phyloP scores from a whole-genome alignment of 2,329 filamentous ascomycete species.

The Lanzia echinophila region DNA sequence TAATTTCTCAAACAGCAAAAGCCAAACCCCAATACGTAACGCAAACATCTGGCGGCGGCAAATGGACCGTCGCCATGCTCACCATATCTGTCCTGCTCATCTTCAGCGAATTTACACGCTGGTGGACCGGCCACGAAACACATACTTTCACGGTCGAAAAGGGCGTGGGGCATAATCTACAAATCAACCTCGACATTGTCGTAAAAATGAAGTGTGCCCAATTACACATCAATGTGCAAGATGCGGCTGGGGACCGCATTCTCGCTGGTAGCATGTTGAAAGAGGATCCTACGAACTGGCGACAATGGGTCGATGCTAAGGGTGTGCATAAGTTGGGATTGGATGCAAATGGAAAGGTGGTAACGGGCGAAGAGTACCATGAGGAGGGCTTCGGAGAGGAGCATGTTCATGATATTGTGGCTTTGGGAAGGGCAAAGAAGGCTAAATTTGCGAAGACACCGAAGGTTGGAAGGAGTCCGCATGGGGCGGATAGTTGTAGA shows the following conservation, averaged over 20 bases:
- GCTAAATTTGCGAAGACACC: slow-evolving; percentile 73
- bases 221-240: slow-evolving; percentile 95
- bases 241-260: slow-evolving; percentile 87
- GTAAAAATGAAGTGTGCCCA: slow-evolving; percentile 81
- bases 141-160: slow-evolving; percentile 94
- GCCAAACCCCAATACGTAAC: slow-evolving; percentile 90
- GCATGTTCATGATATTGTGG: slow-evolving; percentile 87
- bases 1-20: slow-evolving; percentile 59
- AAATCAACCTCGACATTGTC: slow-evolving; percentile 94
- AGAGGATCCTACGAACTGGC: slow-evolving; percentile 74
- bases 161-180: slow-evolving; percentile 76
- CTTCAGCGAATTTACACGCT: slow-evolving; percentile 69
- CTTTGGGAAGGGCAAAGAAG: slow-evolving; percentile 54
- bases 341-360: slow-evolving; percentile 47
- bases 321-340: slow-evolving; percentile 56
- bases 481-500: slow-evolving; percentile 65
- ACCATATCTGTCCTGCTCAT: slow-evolving; percentile 68
- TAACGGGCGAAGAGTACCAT: slow-evolving; percentile 53
- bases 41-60: slow-evolving; percentile 76
- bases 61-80: slow-evolving; percentile 84
- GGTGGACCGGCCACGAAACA: slow-evolving; percentile 77
- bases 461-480: slow-evolving; percentile 36
- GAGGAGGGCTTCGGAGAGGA: slow-evolving; percentile 70
- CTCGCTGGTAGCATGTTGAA: slow-evolving; percentile 68
- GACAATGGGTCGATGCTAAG: slow-evolving; percentile 68